Evolutionary conservation across 2,329 filamentous ascomycete species (phyloP), one percentile per base, ranked within the genome.

Genomic region (Pezicula neosporulosa): DNA sequence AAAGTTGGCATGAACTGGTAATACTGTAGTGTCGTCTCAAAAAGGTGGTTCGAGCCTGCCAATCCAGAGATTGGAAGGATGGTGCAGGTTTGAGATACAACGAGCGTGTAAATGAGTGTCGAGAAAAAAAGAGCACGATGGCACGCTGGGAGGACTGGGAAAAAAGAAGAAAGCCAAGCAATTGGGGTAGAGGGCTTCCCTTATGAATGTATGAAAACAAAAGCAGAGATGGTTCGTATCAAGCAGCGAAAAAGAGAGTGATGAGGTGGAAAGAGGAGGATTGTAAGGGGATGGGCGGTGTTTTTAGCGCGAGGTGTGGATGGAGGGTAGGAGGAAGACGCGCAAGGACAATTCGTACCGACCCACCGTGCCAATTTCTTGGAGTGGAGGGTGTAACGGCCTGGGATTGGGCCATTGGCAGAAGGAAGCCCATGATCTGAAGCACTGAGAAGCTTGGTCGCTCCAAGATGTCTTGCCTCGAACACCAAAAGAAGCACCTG

Each of bases 101-200:
- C 39, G 43, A 48, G 42, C 41, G 46, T 51, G 42, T 28, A 42
- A 57, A 62, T 36, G 56, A 58, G 49, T 56, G 54, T 53, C 47
- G 45, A 57, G 55, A 50, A 56, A 51, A 56, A 51, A 52, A 50
- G 37, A 51, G 33, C 48, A 47, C 49, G 50, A 44, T 56, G 43
- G 46, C 51, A 51, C 45, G 44, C 13, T 45, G 30, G 39, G 47
- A 50, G 53, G 16, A 37, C 45, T 38, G 28, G 28, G 16, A 47
- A 43, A 36, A 36, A 30, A 33, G 63, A 64, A 60, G 64, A 58
- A 55, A 47, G 8, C 16, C 36, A 49, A 49, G 37, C 44, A 47
- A 47, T 44, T 33, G 21, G 19, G 6, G 12, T 16, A 38, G 30
- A 33, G 1, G 30, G 30, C 30, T 33, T 33, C 12, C 28, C 12